These are phyloP conservation scores for Lentinula sp. DNA, from an alignment of 768 basidiomycete species.

Conservation along the genomic window DNA sequence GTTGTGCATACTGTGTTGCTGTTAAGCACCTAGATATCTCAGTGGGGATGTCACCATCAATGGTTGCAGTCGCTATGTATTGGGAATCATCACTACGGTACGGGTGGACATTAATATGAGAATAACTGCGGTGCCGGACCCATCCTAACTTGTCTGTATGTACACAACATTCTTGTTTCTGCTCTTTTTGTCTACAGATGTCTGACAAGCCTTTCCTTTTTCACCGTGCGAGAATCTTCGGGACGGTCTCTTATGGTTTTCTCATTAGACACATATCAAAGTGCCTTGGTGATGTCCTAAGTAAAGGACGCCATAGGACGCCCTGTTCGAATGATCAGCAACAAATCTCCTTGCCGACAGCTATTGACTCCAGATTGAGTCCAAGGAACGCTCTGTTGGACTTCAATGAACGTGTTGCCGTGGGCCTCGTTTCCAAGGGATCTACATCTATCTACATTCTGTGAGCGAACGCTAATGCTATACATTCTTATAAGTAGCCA, in stretches of 20 bases:
- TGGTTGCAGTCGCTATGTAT: neutral
- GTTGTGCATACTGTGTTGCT: neutral
- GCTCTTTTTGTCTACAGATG: neutral
- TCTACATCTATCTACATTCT: slow-evolving; percentile 21
- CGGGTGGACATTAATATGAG: neutral
- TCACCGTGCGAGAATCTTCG: neutral
- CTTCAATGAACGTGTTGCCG: slow-evolving; percentile 29
- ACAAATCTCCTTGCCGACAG: slow-evolving; percentile 62
- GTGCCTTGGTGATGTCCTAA: neutral
- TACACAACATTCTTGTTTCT: neutral
- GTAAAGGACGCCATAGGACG: neutral
- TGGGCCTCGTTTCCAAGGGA: slow-evolving; percentile 49
- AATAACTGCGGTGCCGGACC: neutral
- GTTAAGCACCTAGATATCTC: neutral
- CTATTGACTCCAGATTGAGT: slow-evolving; percentile 39
- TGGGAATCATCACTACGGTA: neutral
- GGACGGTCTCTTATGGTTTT: neutral
- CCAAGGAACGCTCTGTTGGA: slow-evolving; percentile 27
- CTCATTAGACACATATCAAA: neutral
- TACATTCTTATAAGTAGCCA: slow-evolving; percentile 21
- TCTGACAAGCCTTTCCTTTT: neutral
- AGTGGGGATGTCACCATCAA: neutral
- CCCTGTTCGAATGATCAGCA: slow-evolving; percentile 20
- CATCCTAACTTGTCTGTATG: neutral
- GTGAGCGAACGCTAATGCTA: slow-evolving; percentile 15